These are phyloP conservation scores for Amanita thiersii DNA, from an alignment of 768 basidiomycete genomes.

Conservation along the genomic window DNA sequence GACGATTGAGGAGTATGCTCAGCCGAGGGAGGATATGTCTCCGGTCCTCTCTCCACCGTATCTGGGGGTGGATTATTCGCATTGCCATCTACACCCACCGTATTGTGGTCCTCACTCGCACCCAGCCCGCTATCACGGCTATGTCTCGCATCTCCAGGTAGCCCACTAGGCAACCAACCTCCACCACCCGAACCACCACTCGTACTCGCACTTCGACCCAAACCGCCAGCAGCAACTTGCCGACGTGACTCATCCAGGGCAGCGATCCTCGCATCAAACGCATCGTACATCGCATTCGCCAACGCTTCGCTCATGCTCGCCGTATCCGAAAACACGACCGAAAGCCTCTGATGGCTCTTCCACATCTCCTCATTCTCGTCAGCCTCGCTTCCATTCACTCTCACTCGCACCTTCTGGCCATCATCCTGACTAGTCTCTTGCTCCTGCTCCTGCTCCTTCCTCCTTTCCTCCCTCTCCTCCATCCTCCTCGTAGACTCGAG, in stretches of 20 bases:
- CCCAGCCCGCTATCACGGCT: slow-evolving; percentile 39
- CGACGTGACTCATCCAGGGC: too few species aligned
- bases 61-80: too few species aligned
- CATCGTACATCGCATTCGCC: slow-evolving; percentile 28
- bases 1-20: slow-evolving; percentile 5
- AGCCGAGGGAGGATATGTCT: background rate
- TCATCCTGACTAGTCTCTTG: too few species aligned
- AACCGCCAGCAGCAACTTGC: too few species aligned
- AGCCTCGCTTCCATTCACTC: slow-evolving; percentile 13
- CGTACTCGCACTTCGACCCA: background rate
- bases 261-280: slow-evolving; percentile 1
- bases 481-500: slow-evolving; percentile 23
- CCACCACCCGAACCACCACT: background rate
- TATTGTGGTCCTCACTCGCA: slow-evolving; percentile 34
- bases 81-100: slow-evolving; percentile 10
- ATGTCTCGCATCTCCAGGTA: too few species aligned
- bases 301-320: slow-evolving; percentile 62
- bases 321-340: slow-evolving; percentile 33
- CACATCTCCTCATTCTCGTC: background rate
- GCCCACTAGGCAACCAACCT: too few species aligned
- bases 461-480: slow-evolving; percentile 5
- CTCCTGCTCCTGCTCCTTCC: background rate
- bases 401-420: slow-evolving; percentile 11
- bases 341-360: slow-evolving; percentile 14
- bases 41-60: too few species aligned